Conservation (phyloP, 345 rosid genomes). For the Gynandropsis gynandra region DNA sequence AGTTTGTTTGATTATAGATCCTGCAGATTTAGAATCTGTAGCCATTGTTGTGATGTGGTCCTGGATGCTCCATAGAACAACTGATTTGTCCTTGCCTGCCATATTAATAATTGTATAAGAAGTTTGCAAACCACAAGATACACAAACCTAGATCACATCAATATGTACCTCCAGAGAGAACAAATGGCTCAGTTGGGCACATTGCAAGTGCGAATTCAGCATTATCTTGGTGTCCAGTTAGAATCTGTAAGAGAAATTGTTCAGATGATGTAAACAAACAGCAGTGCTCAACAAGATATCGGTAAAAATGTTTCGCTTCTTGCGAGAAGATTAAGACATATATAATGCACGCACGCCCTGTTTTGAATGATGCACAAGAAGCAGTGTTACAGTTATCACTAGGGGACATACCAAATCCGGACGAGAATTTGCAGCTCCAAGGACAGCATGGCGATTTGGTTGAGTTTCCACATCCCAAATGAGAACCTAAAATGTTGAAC, state of each 20-base stretch:
- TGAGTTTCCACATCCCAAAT: slow-evolving; percentile 99
- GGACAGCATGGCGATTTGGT: slow-evolving; percentile 97
- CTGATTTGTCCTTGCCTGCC: slow-evolving; percentile 93
- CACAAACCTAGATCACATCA: slow-evolving; percentile 11
- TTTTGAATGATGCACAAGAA: not conserved
- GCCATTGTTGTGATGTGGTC: slow-evolving; percentile 79
- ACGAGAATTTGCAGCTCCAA: slow-evolving; percentile 86
- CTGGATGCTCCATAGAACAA: slow-evolving; percentile 96
- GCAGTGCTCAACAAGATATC: not conserved
- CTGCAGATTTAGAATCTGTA: slow-evolving; percentile 63
- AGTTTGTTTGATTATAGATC: slow-evolving; percentile 63
- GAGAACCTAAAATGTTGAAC: slow-evolving; percentile 63
- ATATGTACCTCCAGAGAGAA: slow-evolving; percentile 92
- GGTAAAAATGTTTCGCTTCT: too few species aligned
- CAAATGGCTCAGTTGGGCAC: slow-evolving; percentile 97
- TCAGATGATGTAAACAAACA: slow-evolving; percentile 11
- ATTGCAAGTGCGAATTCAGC: slow-evolving; percentile 99
- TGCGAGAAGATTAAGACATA: too few species aligned
- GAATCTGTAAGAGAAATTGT: slow-evolving; percentile 49
- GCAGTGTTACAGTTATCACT: not conserved
- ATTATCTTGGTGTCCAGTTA: slow-evolving; percentile 98
- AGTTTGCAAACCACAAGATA: slow-evolving; percentile 12
- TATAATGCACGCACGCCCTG: too few species aligned
- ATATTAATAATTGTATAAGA: slow-evolving; percentile 24
- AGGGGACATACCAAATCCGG: slow-evolving; percentile 75